Base-by-base conservation (phyloP, 2,329 filamentous ascomycete species). In the Ceratocystis papillata region DNA sequence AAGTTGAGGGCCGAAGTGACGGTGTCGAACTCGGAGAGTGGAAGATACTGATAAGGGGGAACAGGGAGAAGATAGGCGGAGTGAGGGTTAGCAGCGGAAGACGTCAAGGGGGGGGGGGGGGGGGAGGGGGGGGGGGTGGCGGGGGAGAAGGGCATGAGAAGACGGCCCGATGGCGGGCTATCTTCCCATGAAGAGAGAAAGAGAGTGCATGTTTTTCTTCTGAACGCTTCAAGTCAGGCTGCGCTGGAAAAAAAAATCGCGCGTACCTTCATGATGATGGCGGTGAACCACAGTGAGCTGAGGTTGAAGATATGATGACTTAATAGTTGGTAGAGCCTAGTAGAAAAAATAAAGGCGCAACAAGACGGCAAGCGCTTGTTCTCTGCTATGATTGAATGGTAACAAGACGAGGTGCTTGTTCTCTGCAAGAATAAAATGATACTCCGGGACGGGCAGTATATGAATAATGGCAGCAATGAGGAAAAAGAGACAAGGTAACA, bases 1-100 rank as follows among this genome's bases (percentile, higher is more conserved):
- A 97, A 97, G 75, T 96, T 97, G 74, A 99, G 85, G 69, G 93
- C 89, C 77, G 88, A 88, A 68, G 91, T 93, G 70, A 97, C 89
- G 75, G 88, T 86, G 76, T 97, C 92, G 74, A 97, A 92, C 71
- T 95, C 89, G 76, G 86, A 87, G 69, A 96, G 83, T 68, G 93
- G 91, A 72, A 99, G 82, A 77, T 95, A 99, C 93, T 99, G 67
- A 17, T 59, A 33, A 55, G 45, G 44, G 46, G 62, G 46, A n/a
- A 55, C 30, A 55, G 20, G 62, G 22, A 12, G 37, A 15, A 41
- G 5, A 41, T 41, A 15, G 37, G 37, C 37, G 37, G 37, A 41
- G 62, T 15, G 45, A 20, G 63, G 45, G 62, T 67, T 67, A 67
- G 66, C 66, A 67, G 33, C 22, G 48, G 48, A 15, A 53, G 48